These are phyloP conservation scores for Xylaria telfairii DNA, from an alignment of 495 filamentous ascomycete genomes.

Conservation along the genomic window DNA sequence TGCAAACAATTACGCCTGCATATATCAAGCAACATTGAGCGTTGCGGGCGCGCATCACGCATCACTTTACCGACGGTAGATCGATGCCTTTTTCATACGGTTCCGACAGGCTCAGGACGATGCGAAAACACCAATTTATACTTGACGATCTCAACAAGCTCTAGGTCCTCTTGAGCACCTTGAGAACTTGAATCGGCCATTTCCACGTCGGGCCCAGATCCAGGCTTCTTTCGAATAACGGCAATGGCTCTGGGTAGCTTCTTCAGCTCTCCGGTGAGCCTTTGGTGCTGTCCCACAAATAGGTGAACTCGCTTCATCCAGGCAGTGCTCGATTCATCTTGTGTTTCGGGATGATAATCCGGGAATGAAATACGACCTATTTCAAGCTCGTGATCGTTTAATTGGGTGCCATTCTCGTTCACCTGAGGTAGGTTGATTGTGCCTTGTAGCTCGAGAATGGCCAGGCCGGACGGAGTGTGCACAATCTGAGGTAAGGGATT, in stretches of 20 bases:
- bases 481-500: constrained; percentile 81
- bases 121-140: constrained; percentile 88
- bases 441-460: constrained; percentile 90
- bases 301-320: constrained; percentile 93
- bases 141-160: constrained; percentile 84
- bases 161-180: constrained; percentile 45
- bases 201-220: constrained; percentile 32
- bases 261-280: constrained; percentile 89
- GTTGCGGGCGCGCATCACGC: background rate
- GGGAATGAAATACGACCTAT: constrained; percentile 84
- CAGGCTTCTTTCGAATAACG: constrained; percentile 65
- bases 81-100: constrained; percentile 10
- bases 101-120: constrained; percentile 84
- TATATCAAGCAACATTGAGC: background rate
- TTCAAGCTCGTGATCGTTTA: constrained; percentile 49
- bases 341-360: constrained; percentile 62
- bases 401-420: constrained; percentile 29
- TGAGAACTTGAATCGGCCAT: constrained; percentile 30
- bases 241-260: constrained; percentile 79
- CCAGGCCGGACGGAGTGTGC: constrained; percentile 79
- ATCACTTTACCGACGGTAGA: background rate
- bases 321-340: constrained; percentile 53
- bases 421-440: constrained; percentile 71
- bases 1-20: background rate
- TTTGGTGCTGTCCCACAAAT: constrained; percentile 87